Percentiles rank a stretch among this genome's conserved stretches.
Conservation (phyloP, 2,329 filamentous ascomycete genomes). For the Blastomyces silverae region DNA sequence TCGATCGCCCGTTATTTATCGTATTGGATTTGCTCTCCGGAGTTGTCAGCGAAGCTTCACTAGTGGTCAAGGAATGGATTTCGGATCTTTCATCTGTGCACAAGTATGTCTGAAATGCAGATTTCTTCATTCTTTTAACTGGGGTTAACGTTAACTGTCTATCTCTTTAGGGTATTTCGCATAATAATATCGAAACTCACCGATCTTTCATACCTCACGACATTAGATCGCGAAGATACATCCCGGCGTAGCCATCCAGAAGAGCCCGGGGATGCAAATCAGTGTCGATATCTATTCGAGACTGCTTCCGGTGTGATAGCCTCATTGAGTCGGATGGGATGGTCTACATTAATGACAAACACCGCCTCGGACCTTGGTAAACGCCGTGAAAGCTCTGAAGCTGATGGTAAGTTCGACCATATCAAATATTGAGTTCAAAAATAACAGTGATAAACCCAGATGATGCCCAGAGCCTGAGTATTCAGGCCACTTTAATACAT, state of each 20-base stretch:
- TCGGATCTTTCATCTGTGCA: constrained; percentile 51
- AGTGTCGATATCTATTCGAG: constrained; percentile 70
- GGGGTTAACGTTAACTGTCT: constrained; percentile 14
- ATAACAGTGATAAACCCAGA: constrained; percentile 20
- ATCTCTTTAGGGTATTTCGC: constrained; percentile 31
- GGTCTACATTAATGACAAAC: constrained; percentile 62
- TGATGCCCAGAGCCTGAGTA: constrained; percentile 26
- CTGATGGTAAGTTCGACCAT: constrained; percentile 43
- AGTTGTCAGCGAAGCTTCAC: constrained; percentile 64
- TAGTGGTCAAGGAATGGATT: constrained; percentile 75
- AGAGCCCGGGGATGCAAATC: constrained; percentile 58
- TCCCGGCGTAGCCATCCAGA: constrained; percentile 43
- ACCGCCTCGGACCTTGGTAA: constrained; percentile 45
- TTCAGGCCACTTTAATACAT: constrained; percentile 19
- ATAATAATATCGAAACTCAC: constrained; percentile 34
- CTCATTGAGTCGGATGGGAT: constrained; percentile 61
- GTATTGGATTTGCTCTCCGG: constrained; percentile 71
- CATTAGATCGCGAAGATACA: constrained; percentile 21
- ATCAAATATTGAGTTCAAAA: background rate
- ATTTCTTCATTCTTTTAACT: background rate
- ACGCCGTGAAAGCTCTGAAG: constrained; percentile 45
- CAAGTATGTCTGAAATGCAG: constrained; percentile 39
- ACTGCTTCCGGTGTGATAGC: constrained; percentile 66
- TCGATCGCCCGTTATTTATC: constrained; percentile 73
- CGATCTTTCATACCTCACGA: constrained; percentile 26